Percentiles rank a stretch among this genome's conserved stretches.
Conservation (phyloP, 2,329 filamentous ascomycete genomes). For the Sphaceloma murrayae region DNA sequence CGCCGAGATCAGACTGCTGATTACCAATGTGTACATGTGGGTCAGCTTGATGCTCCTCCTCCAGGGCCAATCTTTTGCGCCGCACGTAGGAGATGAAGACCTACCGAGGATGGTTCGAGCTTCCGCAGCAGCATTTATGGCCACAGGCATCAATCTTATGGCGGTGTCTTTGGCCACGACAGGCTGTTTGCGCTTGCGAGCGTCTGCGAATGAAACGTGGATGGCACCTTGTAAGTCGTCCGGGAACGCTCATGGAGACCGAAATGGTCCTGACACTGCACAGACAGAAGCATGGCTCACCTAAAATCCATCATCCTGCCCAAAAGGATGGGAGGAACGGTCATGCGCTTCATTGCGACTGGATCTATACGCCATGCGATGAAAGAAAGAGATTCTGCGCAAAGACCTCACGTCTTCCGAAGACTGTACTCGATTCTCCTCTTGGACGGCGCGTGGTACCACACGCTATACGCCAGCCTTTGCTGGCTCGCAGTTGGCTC, state of each 20-base stretch:
- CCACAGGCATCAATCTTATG: not conserved
- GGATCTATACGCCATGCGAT: conserved; percentile 48
- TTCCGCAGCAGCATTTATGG: conserved; percentile 1
- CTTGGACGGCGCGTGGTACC: conserved; percentile 48
- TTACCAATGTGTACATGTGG: conserved; percentile 7
- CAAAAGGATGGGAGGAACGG: conserved; percentile 44
- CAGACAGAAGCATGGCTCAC: conserved; percentile 9
- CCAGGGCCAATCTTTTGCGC: conserved; percentile 6
- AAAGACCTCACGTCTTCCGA: conserved; percentile 37
- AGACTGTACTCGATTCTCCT: conserved; percentile 47
- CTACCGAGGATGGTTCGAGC: conserved; percentile 2
- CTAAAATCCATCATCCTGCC: conserved; percentile 21
- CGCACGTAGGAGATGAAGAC: not conserved
- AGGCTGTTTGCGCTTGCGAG: not conserved
- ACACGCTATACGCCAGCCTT: conserved; percentile 46
- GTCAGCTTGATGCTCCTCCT: conserved; percentile 3
- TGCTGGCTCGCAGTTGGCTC: conserved; percentile 41
- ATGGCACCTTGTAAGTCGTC: conserved; percentile 16
- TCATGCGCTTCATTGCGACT: conserved; percentile 51
- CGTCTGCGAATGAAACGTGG: conserved; percentile 33
- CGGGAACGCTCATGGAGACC: not conserved
- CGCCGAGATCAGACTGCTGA: not conserved
- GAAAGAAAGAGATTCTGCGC: conserved; percentile 46
- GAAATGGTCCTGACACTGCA: not conserved
- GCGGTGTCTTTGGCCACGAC: not conserved